Percentiles rank a stretch among this genome's conserved stretches.
phyloP scores from a whole-genome alignment of 2,329 filamentous ascomycete species.

The Coleophoma crateriformis region DNA sequence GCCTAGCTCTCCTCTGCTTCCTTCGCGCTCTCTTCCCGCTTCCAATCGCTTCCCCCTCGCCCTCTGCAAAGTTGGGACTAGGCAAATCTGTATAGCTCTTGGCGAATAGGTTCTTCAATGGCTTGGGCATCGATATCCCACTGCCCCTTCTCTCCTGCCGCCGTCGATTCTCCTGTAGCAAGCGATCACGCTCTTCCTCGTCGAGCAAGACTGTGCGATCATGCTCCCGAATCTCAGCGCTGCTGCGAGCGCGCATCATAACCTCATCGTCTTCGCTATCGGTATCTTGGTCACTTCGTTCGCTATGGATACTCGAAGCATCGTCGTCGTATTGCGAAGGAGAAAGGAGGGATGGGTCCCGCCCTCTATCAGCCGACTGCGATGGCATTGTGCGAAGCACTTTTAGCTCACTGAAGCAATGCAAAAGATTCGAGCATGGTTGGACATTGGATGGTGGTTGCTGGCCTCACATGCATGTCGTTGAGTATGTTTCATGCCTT shows the following conservation, averaged over 20 bases:
- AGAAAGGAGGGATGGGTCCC: constrained; percentile 20
- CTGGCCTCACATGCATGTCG: no score
- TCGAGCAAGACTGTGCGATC: constrained; percentile 68
- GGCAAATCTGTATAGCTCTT: constrained; percentile 22
- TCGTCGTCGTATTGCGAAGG: constrained; percentile 36
- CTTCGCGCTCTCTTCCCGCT: constrained; percentile 31
- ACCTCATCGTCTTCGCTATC: constrained; percentile 73
- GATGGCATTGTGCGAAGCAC: constrained; percentile 4
- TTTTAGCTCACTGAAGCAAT: no score
- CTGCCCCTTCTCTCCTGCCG: constrained; percentile 31
- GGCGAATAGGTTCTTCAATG: constrained; percentile 32
- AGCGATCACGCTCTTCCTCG: constrained; percentile 64
- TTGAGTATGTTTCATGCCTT: no score
- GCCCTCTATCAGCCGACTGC: not conserved
- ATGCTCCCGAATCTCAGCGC: constrained; percentile 62
- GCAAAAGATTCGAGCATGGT: no score
- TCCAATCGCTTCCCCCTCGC: constrained; percentile 3
- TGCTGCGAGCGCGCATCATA: constrained; percentile 59
- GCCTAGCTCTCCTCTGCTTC: constrained; percentile 42
- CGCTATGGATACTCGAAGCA: constrained; percentile 57
- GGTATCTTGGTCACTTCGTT: constrained; percentile 64
- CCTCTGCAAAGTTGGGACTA: constrained; percentile 18
- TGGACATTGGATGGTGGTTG: no score
- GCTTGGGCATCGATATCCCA: constrained; percentile 22
- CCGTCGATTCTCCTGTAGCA: constrained; percentile 48